Base-by-base conservation (phyloP, 75 land plant species). In the Pinus tabuliformis region DNA sequence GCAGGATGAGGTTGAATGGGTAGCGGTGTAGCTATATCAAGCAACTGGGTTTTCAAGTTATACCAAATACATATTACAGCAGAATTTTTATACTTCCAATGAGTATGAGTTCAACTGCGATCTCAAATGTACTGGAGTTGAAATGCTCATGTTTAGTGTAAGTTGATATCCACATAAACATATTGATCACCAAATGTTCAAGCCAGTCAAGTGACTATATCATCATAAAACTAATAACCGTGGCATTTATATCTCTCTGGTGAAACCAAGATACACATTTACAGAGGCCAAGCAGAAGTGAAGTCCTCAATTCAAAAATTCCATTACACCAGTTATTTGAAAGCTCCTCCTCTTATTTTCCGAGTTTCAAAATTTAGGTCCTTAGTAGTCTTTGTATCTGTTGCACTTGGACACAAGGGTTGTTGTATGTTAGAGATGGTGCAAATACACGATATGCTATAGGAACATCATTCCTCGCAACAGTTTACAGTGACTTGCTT, bases 1-100 rank as follows among this genome's bases (percentile, higher is more conserved):
- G 63, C 85, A 94, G 97, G 97, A 94, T 83, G 97, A 94, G 77
- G 76, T 93, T 17, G 73, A 87, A 36, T 94, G 97, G 97, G 97
- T 90, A 73, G 94, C 97, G 63, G 62, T 93, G 30, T 94, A 94
- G 97, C 78, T 94, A 58, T 91, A 86, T 78, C 59, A 64, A 14
- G 93, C 97, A 16, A 89, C 94, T 20, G 75, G 57, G 16, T 80
- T 52, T 15, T 26, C 73, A 13, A 6, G 42, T 0, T 92, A 91
- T 42, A 17, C 76, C 42, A 56, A 87, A 52, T 89, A 33, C 33
- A 33, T 33, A 33, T 2, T 33, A 1, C 33, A 33, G 2, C 33
- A 33, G 33, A 33, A 33, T 73, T 77, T 81, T 26, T 58, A 1
- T 18, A 76, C 78, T 73, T 78, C 82, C 14, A 77, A 20, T 30